Evolutionary conservation across 2,329 filamentous ascomycete species (phyloP).

Genomic region (Monilinia fructigena): DNA sequence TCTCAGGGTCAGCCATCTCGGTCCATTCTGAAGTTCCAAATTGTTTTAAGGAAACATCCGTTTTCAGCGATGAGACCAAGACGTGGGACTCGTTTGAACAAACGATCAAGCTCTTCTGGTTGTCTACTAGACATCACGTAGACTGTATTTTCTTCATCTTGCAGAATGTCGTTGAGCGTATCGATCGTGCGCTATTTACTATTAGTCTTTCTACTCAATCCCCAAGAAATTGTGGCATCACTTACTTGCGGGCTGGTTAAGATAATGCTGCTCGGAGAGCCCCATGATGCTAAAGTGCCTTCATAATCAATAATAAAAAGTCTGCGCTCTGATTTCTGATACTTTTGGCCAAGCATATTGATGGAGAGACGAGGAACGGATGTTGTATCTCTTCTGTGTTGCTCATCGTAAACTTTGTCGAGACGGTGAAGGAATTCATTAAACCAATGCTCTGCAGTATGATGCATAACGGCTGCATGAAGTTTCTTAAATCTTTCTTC

Average conservation of each 20-base stretch:
- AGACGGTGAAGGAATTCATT: constrained; percentile 70
- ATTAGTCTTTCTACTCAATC: constrained; percentile 24
- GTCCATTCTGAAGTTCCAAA: constrained; percentile 69
- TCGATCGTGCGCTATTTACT: constrained; percentile 68
- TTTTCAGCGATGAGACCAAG: constrained; percentile 93
- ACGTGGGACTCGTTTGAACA: constrained; percentile 80
- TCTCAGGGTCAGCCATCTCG: constrained; percentile 69
- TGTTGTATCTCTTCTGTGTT: constrained; percentile 79
- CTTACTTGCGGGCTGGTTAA: constrained; percentile 71
- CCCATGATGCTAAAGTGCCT: constrained; percentile 85
- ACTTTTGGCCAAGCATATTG: constrained; percentile 61
- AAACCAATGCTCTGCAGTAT: constrained; percentile 86
- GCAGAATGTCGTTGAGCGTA: constrained; percentile 75
- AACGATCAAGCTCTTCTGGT: constrained; percentile 80
- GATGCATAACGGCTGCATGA: constrained; percentile 69
- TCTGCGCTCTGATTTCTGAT: constrained; percentile 63
- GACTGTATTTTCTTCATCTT: constrained; percentile 78
- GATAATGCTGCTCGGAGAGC: constrained; percentile 79
- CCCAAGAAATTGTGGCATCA: background rate
- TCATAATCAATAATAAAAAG: constrained; percentile 94
- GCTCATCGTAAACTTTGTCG: constrained; percentile 75
- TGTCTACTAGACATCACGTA: constrained; percentile 92
- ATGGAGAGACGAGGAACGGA: constrained; percentile 83
- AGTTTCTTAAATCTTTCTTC: constrained; percentile 71
- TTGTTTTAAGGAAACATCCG: constrained; percentile 80